Evolutionary conservation across 805 yeast species (phyloP), one percentile per base, ranked within the genome.

Genomic region (Cephaloascus albidus): DNA sequence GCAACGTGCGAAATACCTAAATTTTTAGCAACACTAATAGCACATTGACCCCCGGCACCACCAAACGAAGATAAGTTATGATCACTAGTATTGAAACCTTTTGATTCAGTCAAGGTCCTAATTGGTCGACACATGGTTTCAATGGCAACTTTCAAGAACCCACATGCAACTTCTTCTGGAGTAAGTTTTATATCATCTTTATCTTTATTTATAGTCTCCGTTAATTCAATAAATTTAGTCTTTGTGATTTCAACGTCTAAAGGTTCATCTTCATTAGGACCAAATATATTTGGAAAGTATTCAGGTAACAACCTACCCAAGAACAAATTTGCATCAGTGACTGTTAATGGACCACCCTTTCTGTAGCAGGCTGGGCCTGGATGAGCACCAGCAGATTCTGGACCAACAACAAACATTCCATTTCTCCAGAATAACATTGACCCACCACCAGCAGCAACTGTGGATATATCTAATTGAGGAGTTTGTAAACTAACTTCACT

Each of bases 341-440:
- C 81, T 0, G 95, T 85, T 38, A 85, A 59, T 0, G 89, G 90
- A 10, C 95, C 95, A 14, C 84, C 83, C 50, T 85, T 86, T 43
- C 90, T 68, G 60, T 85, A 85, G 52, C 90, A 84, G 2, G 89
- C 85, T 2, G 95, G 95, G 4, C 95, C 95, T 3, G 95, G 95
- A 50, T 85, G 89, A 2, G 94, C 84, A 3, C 87, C 72, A 6
- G 95, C 95, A 40, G 87, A 78, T 49, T 83, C 90, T 0, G 95
- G 95, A 1, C 95, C 95, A 3, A 85, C 95, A 15, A 71, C 76
- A 55, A 85, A 82, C 36, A 51, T 45, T 3, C 57, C 54, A 39
- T 52, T 52, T 38, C 45, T 44, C 48, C 55, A 57, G 30, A 52
- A 55, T 18, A 57, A 46, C 46, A 61, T 59, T 3, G 63, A 57